Evolutionary conservation across 345 rosid genomes (phyloP).

Genomic region (Moricandia arvensis): DNA sequence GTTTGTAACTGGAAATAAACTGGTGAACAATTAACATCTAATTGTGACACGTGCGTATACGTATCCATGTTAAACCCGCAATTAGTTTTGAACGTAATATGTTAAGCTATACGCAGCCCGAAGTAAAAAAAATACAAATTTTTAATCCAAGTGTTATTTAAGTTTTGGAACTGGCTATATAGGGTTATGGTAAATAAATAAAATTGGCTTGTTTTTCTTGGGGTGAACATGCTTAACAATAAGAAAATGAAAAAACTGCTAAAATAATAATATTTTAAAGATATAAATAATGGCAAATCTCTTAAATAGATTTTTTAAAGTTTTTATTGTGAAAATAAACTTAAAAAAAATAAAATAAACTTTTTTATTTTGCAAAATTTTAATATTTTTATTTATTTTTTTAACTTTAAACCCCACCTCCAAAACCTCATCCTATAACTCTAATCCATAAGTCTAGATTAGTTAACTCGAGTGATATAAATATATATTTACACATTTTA

Average conservation of each 20-base stretch:
- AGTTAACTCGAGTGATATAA: too few relatives aligned
- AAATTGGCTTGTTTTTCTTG: neutral
- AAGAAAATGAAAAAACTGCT: neutral
- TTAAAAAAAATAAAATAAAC: too few relatives aligned
- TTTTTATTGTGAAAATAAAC: too few relatives aligned
- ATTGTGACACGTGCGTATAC: constrained; percentile 1
- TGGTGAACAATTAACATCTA: constrained; percentile 28
- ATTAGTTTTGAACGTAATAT: constrained; percentile 10
- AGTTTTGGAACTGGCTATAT: constrained; percentile 6
- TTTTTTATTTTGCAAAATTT: too few relatives aligned
- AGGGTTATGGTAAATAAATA: neutral
- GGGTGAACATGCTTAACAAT: neutral
- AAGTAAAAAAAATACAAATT: neutral
- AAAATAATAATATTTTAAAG: neutral
- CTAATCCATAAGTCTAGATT: too few relatives aligned
- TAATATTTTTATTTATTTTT: too few relatives aligned
- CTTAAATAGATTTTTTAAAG: too few relatives aligned
- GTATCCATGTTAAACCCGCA: constrained; percentile 27
- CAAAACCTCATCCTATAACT: too few relatives aligned
- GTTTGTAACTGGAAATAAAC: constrained; percentile 13
- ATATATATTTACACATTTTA: too few relatives aligned
- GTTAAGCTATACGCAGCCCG: neutral
- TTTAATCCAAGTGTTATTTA: neutral
- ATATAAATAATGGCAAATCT: too few relatives aligned
- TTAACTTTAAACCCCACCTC: too few relatives aligned